Percentiles rank a stretch among this genome's conserved stretches.
Conservation (phyloP, 2,329 filamentous ascomycete species). For the Alternaria sp. region DNA sequence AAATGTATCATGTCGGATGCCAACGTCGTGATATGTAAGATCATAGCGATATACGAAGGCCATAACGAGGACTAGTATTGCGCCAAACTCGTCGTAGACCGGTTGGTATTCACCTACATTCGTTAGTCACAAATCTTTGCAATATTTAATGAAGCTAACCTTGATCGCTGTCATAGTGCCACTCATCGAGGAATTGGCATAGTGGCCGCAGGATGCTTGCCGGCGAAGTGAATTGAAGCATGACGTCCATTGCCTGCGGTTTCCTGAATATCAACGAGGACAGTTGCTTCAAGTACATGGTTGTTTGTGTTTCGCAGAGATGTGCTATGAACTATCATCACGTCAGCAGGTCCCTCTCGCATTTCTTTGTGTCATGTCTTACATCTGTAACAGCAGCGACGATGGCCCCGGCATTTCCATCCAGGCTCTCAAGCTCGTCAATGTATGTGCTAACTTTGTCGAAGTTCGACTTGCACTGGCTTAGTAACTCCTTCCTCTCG, state of each 20-base stretch:
- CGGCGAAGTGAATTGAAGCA: constrained; percentile 76
- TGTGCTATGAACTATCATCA: constrained; percentile 66
- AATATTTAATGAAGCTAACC: constrained; percentile 39
- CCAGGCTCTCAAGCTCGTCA: constrained; percentile 83
- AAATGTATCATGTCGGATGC: constrained; percentile 69
- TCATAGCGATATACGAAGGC: constrained; percentile 79
- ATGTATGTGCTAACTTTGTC: constrained; percentile 78
- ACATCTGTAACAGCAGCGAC: constrained; percentile 68
- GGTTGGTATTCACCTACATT: constrained; percentile 75
- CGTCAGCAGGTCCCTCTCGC: constrained; percentile 6
- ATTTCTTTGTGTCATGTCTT: not conserved
- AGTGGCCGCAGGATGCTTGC: constrained; percentile 73
- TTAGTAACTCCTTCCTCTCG: constrained; percentile 77
- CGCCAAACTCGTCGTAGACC: constrained; percentile 84
- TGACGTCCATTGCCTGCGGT: constrained; percentile 73
- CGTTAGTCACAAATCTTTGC: constrained; percentile 17
- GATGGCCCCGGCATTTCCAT: constrained; percentile 88
- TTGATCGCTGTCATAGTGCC: constrained; percentile 83
- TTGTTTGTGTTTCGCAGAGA: constrained; percentile 75
- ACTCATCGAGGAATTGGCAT: constrained; percentile 77
- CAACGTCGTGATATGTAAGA: constrained; percentile 69
- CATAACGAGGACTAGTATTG: constrained; percentile 74
- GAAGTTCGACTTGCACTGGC: constrained; percentile 77
- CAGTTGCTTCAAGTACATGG: constrained; percentile 77
- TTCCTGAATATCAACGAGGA: constrained; percentile 77